Percentiles rank a stretch among this genome's conserved stretches.
phyloP scores from a whole-genome alignment of 805 yeast species.

The Candida oleophila region DNA sequence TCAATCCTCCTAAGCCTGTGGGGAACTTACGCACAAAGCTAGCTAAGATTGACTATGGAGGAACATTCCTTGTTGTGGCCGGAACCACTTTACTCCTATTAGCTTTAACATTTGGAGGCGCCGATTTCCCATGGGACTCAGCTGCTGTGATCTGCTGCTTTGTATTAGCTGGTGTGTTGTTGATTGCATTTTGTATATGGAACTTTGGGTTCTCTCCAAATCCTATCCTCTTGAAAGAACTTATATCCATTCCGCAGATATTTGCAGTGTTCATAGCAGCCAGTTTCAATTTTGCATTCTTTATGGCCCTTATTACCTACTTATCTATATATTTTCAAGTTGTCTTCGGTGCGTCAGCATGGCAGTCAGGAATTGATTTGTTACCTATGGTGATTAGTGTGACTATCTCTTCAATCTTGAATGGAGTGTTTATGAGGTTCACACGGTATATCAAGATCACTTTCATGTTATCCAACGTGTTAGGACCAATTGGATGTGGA shows the following conservation, averaged over 20 bases:
- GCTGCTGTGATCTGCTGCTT: conserved; percentile 52
- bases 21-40: conserved; percentile 39
- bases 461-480: conserved; percentile 26
- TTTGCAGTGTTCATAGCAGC: conserved; percentile 37
- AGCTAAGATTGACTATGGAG: conserved; percentile 47
- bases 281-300: conserved; percentile 35
- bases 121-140: conserved; percentile 51
- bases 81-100: conserved; percentile 46
- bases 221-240: conserved; percentile 47
- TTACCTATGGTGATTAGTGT: conserved; percentile 36
- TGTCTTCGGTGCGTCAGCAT: conserved; percentile 31
- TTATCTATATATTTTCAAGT: conserved; percentile 41
- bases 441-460: conserved; percentile 31
- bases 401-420: conserved; percentile 27
- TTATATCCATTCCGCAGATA: conserved; percentile 37
- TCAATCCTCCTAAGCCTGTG: conserved; percentile 48
- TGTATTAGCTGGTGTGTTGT: conserved; percentile 42
- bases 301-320: conserved; percentile 35
- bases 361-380: conserved; percentile 36
- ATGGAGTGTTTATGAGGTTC: conserved; percentile 29
- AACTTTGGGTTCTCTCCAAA: conserved; percentile 40
- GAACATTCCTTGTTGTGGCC: conserved; percentile 41
- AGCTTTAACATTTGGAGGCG: conserved; percentile 57
- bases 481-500: conserved; percentile 36
- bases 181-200: conserved; percentile 35